Conservation (phyloP, 805 yeast species). For the Ogataea ramenticola region DNA sequence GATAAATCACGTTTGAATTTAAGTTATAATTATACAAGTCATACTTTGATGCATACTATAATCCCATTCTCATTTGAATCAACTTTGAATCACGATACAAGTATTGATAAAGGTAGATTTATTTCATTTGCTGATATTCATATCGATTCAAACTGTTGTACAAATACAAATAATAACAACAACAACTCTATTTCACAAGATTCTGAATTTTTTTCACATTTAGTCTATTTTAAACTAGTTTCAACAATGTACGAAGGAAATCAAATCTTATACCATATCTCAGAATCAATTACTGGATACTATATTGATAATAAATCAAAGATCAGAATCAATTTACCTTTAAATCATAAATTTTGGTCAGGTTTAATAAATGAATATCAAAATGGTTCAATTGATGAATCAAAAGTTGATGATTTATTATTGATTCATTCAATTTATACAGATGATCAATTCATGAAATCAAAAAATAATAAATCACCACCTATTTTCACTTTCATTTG, state of each 20-base stretch:
- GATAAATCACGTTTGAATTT: background rate
- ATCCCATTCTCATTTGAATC: background rate
- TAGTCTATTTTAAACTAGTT: slow-evolving; percentile 21
- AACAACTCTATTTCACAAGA: no score
- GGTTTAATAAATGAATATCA: slow-evolving; percentile 22
- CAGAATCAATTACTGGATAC: slow-evolving; percentile 25
- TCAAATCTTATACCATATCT: slow-evolving; percentile 12
- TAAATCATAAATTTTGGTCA: slow-evolving; percentile 26
- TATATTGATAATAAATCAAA: slow-evolving; percentile 12
- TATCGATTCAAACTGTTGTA: background rate
- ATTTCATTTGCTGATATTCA: slow-evolving; percentile 4
- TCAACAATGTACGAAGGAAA: slow-evolving; percentile 18
- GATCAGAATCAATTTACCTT: slow-evolving; percentile 21
- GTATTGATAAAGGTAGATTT: slow-evolving; percentile 4
- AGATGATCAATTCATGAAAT: slow-evolving; percentile 20
- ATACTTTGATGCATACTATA: background rate
- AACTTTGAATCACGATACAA: background rate
- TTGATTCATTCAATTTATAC: slow-evolving; percentile 22
- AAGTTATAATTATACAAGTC: background rate
- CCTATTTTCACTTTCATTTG: slow-evolving; percentile 25
- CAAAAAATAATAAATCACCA: slow-evolving; percentile 5
- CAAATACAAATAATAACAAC: no score
- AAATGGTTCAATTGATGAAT: slow-evolving; percentile 20
- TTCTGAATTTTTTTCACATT: slow-evolving; percentile 17
- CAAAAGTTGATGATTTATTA: slow-evolving; percentile 15